Base-by-base conservation (phyloP, 2,329 filamentous ascomycete species). In the Rugonectria rugulosa region DNA sequence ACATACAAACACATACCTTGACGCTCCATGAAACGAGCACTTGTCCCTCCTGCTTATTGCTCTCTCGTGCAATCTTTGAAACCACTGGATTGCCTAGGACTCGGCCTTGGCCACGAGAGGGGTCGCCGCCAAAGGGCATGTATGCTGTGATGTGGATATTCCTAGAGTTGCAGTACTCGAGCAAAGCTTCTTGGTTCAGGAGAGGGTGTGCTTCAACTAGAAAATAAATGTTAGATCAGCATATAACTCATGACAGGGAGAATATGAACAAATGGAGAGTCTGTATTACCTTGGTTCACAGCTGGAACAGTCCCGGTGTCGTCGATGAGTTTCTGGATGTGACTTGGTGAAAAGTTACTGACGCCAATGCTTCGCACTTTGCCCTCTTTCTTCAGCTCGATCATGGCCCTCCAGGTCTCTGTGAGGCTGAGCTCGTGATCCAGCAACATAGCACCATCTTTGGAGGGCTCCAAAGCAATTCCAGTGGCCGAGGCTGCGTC, bases 81-180 rank as follows among this genome's bases (percentile, higher is more conserved):
- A 45, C 20, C 6, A 34, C 27, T 15, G 42, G 42, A n/a, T 45
- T 32, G 10, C 42, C 42, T 7, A 45, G 19, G 19, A 45, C 42
- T 23, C 20, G 20, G 8, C 12, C 29, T 29, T 34, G 27, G n/a
- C 44, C 44, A 4, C 44, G 44, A 4, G 32, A 37, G 12, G 23
- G 5, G 10, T 48, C 44, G 9, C 31, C 44, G 5, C 44, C 44
- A 15, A 48, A 49, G 3, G 45, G 45, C 34, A 40, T 40, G 27
- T 40, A 49, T 9, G 45, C 45, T 6, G 45, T 31, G 15, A 49
- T 49, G 24, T 40, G 34, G 15, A 49, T 49, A 17, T 40, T 29
- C 10, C 23, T 27, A 6, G 15, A 19, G 6, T 41, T 40, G 32
- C 34, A 49, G 11, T 40, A 49, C 10, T 40, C 34, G 2, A 49